Evolutionary conservation across 73 alveolate species (phyloP), one percentile per base, ranked within the genome.

Genomic region (Stentor roeselii): DNA sequence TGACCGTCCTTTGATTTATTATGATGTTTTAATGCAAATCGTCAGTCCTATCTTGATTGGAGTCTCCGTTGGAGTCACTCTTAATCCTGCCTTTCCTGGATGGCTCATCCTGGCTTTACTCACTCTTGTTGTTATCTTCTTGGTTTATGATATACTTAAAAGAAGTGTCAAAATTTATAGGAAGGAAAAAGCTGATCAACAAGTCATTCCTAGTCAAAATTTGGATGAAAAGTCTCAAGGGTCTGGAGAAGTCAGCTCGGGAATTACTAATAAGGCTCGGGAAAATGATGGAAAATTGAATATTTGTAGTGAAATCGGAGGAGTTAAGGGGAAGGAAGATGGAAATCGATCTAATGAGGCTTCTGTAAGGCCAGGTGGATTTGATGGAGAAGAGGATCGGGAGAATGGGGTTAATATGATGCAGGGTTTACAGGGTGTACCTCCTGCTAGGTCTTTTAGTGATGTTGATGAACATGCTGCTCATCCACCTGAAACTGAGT

Each of bases 1-100:
- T 6, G 35, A 76, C 35, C 15, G 76, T 3, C 82, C 84, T 3
- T 3, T 36, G 35, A 83, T 83, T 39, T 83, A 83, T 76, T 83
- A 75, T 83, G 88, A 83, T 83, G 42, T 83, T 42, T 40, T 60
- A 14, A 6, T 6, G 11, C 36, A 6, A 6, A 27, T 27, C 6
- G 36, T 60, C 4, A 6, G 39, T 3, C 78, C 78, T 21, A 6
- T 60, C 6, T 31, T 60, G 4, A 3, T 27, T 6, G 78, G 78
- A 3, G 36, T 27, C 30, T 14, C 41, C 30, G 39, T 60, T 21
- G 78, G 78, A 60, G 78, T 60, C 11, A 60, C 30, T 11, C 50
- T 34, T 21, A 67, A 67, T 2, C 41, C 37, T 1, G 37, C 37
- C 27, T 67, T 67, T 67, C 80, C 80, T 30, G 80, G 21, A 2